Evolutionary conservation across 176 grass and related monocot species (phyloP), one percentile per base, ranked within the genome.

Genomic region (Dendrocalamus sinicus): DNA sequence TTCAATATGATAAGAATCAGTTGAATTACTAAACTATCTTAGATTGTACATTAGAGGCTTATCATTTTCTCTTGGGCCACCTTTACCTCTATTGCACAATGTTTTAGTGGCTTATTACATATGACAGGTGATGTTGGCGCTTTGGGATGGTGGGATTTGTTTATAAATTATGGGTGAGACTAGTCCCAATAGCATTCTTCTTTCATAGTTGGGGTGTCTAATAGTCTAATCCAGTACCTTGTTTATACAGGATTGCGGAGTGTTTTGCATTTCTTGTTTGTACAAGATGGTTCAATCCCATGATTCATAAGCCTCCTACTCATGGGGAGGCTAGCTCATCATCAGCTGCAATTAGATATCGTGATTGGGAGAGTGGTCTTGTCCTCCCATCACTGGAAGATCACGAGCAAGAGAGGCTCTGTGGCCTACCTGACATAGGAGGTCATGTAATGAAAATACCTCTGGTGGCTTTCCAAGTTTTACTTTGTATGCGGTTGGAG

Each of bases 391-490:
- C 91, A 79, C 86, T 98, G 12, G 91, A 93, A 80, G 95, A 98
- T 50, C 85, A 95, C 13, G 91, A 93, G 41, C 91, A 95, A 84
- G 93, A 85, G 41, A 92, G 77, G 47, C 68, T 95, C 50, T 98
- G 95, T 87, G 89, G 93, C 45, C 88, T 98, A 46, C 91, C 94
- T 85, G 93, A 95, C 74, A 92, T 98, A 14, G 95, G 95, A 46
- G 95, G 95, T 12, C 95, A 98, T 79, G 67, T 98, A 67, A 98
- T 98, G 91, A 98, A 98, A 92, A 91, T 98, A 86, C 93, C 95
- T 51, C 83, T 98, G 50, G 83, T 98, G 64, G 73, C 80, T 90
- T 98, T 98, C 84, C 95, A 98, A 80, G 72, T 98, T 76, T 80
- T 98, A 82, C 89, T 98, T 75, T 98, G 95, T 89, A 98, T 98